A percentile compares a stretch with the other conserved stretches of the same genome.
These are phyloP conservation scores for Lenzites betulinus DNA, from an alignment of 768 basidiomycete species.

Conservation along the genomic window DNA sequence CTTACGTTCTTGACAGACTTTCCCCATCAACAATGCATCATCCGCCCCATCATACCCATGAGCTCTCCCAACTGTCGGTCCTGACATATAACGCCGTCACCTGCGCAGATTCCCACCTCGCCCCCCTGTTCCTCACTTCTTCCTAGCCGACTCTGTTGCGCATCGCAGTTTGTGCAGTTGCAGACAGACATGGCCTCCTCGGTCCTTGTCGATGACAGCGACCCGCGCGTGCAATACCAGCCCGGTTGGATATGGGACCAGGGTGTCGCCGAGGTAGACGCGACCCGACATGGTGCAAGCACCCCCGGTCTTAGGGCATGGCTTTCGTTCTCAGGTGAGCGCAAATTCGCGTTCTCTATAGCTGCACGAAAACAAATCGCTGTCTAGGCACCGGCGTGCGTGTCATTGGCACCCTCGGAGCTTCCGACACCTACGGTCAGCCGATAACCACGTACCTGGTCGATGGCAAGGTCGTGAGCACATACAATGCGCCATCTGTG, in stretches of 20 bases:
- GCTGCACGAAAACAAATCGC: too few species aligned
- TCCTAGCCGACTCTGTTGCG: too few species aligned
- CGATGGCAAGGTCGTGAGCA: slow-evolving; percentile 1
- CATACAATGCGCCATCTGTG: slow-evolving; percentile 2
- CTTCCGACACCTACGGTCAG: slow-evolving; percentile 1
- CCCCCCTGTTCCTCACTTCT: background rate
- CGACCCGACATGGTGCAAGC: slow-evolving; percentile 9
- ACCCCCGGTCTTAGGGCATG: background rate
- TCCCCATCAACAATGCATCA: too few species aligned
- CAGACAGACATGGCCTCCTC: background rate
- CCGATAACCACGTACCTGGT: slow-evolving; percentile 8
- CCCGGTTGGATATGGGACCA: slow-evolving; percentile 18
- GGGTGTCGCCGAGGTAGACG: slow-evolving; percentile 10
- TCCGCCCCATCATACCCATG: too few species aligned
- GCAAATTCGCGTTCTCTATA: background rate
- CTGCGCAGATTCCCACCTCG: too few species aligned
- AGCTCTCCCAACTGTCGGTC: too few species aligned
- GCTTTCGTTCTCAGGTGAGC: slow-evolving; percentile 14
- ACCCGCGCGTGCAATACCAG: slow-evolving; percentile 8
- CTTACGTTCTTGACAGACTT: too few species aligned
- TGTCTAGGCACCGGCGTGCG: slow-evolving; percentile 9
- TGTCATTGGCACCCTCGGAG: slow-evolving; percentile 9
- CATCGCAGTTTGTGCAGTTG: too few species aligned
- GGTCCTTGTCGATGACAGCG: slow-evolving; percentile 8
- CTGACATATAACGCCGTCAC: too few species aligned